Percentiles rank a stretch among this genome's conserved stretches.
phyloP scores from a whole-genome alignment of 257 asterid genomes.

The Plectranthus barbatus region DNA sequence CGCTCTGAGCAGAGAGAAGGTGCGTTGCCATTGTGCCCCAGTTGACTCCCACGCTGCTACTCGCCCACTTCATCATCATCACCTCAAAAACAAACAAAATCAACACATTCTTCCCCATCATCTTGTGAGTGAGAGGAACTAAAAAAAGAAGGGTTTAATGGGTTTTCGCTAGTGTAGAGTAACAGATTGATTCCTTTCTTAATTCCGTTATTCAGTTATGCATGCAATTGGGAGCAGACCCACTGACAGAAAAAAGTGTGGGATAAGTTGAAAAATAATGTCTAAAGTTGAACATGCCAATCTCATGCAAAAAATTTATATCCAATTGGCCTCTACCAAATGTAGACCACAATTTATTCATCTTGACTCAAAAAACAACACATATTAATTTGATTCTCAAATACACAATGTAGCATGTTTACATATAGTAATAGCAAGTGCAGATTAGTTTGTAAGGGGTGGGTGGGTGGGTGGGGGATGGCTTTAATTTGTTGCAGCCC shows the following conservation, averaged over 20 bases:
- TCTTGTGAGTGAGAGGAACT: background rate
- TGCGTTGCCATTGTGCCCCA: constrained; percentile 94
- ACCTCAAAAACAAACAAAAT: background rate
- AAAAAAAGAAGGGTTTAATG: background rate
- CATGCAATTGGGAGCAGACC: constrained; percentile 20
- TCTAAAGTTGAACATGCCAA: constrained; percentile 19
- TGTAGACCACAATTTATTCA: background rate
- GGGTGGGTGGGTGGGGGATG: background rate
- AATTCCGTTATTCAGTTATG: constrained; percentile 46
- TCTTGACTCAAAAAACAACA: background rate
- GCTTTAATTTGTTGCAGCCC: constrained; percentile 2
- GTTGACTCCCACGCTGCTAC: constrained; percentile 60
- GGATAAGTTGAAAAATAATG: background rate
- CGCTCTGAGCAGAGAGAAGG: constrained; percentile 43
- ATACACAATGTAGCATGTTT: too few species aligned
- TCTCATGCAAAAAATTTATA: constrained; percentile 17
- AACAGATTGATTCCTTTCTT: constrained; percentile 35
- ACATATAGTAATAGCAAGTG: too few species aligned
- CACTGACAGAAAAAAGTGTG: constrained; percentile 24
- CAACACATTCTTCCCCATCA: background rate
- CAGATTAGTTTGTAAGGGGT: too few species aligned
- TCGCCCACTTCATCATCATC: constrained; percentile 2
- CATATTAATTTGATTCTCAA: too few species aligned
- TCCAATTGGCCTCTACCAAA: background rate
- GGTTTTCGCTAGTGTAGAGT: background rate